Conservation (phyloP, 345 rosid species). For the Boechera retrofracta region DNA sequence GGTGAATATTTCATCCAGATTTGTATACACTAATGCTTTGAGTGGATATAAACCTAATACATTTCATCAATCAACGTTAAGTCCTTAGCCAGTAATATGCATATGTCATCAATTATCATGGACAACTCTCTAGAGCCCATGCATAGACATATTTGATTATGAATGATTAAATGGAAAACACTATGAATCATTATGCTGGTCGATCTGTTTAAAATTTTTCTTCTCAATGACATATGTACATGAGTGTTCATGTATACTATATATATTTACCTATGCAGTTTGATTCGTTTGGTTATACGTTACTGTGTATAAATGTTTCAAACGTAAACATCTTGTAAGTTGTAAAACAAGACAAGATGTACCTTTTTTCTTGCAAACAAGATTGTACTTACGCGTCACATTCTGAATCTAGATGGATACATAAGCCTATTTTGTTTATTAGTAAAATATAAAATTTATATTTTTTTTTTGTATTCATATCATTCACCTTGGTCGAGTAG, state of each 20-base stretch:
- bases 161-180: neutral
- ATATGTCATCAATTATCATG: neutral
- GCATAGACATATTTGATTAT: too few relatives aligned
- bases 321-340: neutral
- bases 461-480: neutral
- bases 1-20: neutral
- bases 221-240: too few relatives aligned
- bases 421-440: neutral
- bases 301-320: neutral
- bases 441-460: neutral
- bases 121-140: neutral
- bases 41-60: neutral
- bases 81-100: too few relatives aligned
- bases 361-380: too few relatives aligned
- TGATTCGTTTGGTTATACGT: too few relatives aligned
- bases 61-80: neutral
- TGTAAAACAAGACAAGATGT: too few relatives aligned
- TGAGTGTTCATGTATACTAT: too few relatives aligned
- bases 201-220: too few relatives aligned
- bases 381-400: neutral
- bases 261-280: too few relatives aligned
- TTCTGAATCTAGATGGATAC: neutral
- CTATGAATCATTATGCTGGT: too few relatives aligned
- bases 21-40: neutral
- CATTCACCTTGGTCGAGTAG: neutral